Evolutionary conservation across 805 yeast species (phyloP), one percentile per base, ranked within the genome.

Genomic region (Pichia cabralensis): DNA sequence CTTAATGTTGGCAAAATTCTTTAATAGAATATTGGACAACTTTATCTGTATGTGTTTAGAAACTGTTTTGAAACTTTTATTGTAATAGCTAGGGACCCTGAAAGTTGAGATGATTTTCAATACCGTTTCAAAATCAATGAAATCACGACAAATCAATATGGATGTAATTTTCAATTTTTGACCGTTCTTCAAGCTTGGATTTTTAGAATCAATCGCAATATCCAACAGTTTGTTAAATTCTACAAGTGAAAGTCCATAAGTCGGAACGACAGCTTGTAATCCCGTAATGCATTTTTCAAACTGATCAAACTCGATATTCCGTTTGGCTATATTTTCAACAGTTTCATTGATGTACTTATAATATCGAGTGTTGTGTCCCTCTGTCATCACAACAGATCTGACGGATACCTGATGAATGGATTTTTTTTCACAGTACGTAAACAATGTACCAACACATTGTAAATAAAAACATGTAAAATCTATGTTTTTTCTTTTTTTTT

Each of bases 141-240:
- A 15, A 6, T 54, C 53, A 30, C 44, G 41, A 26, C 49, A 40
- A 4, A 34, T 10, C 11, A 53, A 19, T 2, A 52, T 18, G 11
- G 28, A 27, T 4, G 45, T 26, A 16, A 54, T 25, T 22, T 38
- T 43, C 2, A 27, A 51, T 49, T 18, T 40, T 10, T 8, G 42
- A 24, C n/a, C 15, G 29, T n/a, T 29, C 42, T 28, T 48, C 42
- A 8, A 28, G 12, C 11, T 30, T 40, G 17, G 20, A 5, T 24
- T 4, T 1, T 44, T 18, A 22, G 11, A 11, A 22, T 47, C 42
- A 15, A 46, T 22, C 5, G 52, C 31, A 3, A 47, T 36, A 26
- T 50, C 45, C n/a, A 54, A 18, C 3, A 54, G 7, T 6, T n/a
- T 14, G 8, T 42, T 33, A 16, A 52, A 13, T 22, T 54, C 53